Base-by-base conservation (phyloP, 768 basidiomycete genomes). In the Holtermanniella nyarrowii region DNA sequence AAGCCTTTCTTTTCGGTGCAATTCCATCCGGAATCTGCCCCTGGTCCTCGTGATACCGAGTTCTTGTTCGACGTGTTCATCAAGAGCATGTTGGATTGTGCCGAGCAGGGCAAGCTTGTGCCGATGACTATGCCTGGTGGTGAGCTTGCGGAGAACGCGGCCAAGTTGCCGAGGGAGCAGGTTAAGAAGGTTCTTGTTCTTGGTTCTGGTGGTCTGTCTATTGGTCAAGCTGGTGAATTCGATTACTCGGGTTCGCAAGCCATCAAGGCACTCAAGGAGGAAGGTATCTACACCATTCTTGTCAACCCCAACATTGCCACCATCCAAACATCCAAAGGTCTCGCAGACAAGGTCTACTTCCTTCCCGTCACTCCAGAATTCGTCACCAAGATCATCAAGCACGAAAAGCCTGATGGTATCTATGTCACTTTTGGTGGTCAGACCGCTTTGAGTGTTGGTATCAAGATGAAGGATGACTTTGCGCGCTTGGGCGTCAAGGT, bases 281-380 rank as follows among this genome's bases (percentile, higher is more conserved):
- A 97, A 70, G 95, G 95, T 26, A 97, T 99, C 67, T 97, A 95
- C 74, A 99, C 95, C 53, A 89, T 99, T 73, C 82, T 99, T 71
- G 81, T 99, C 62, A 97, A 97, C 74, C 93, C 95, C 23, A 99
- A 99, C 74, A 99, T 99, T 61, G 95, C 95, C 20, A 99, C 95
- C 37, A 99, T 96, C 61, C 90, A 90, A 42, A 95, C 90, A 0
- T 91, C 88, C 44, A 90, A 90, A 63, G 91, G 95, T 55, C 81
- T 99, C 46, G 95, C 95, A 21, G 95, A 99, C 77, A 97, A 97
- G 73, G 93, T 99, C 45, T 99, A 97, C 77, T 99, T 97, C 80
- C 79, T 99, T 10, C 95, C 95, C 43, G 95, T 97, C 51, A 97
- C 88, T 12, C 88, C 90, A 55, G 95, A 99, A 56, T 97, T 95